A percentile compares a stretch with the other conserved stretches of the same genome.
phyloP scores from a whole-genome alignment of 2,329 filamentous ascomycete genomes.

The Diaporthe sp. region DNA sequence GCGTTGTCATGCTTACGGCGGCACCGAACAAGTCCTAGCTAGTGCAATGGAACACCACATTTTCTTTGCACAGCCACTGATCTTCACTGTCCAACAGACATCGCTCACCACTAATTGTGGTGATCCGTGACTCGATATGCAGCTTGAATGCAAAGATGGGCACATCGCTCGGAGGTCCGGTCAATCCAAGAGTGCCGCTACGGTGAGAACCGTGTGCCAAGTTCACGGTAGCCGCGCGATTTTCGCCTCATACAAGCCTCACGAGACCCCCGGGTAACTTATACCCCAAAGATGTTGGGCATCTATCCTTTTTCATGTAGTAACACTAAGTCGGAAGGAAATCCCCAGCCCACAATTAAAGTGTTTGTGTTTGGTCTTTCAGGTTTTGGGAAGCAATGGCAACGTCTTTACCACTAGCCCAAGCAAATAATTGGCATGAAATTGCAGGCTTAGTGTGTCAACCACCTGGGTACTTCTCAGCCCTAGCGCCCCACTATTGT shows the following conservation, averaged over 20 bases:
- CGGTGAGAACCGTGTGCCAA: not conserved
- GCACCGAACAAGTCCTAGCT: not conserved
- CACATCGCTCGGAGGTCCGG: not conserved
- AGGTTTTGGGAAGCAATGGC: not conserved
- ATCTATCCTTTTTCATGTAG: not conserved
- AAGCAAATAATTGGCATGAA: not conserved
- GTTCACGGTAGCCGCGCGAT: not conserved
- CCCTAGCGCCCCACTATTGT: not conserved
- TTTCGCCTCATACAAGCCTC: not conserved
- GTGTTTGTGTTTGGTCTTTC: not conserved
- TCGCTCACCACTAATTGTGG: not conserved
- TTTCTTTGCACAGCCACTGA: slow-evolving; percentile 11
- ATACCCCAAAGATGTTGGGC: not conserved
- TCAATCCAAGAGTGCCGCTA: not conserved
- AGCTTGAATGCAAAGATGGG: not conserved
- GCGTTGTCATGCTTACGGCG: slow-evolving; percentile 11
- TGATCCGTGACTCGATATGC: not conserved
- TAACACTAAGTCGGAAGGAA: not conserved
- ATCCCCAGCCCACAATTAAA: too few species aligned
- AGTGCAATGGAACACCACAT: not conserved
- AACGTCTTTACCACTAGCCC: not conserved
- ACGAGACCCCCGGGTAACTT: not conserved
- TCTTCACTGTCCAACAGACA: not conserved
- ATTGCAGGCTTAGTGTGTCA: not conserved
- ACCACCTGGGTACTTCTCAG: not conserved